Evolutionary conservation across 2,329 filamentous ascomycete species (phyloP), one percentile per base, ranked within the genome.

Genomic region (Lithohypha guttulata): DNA sequence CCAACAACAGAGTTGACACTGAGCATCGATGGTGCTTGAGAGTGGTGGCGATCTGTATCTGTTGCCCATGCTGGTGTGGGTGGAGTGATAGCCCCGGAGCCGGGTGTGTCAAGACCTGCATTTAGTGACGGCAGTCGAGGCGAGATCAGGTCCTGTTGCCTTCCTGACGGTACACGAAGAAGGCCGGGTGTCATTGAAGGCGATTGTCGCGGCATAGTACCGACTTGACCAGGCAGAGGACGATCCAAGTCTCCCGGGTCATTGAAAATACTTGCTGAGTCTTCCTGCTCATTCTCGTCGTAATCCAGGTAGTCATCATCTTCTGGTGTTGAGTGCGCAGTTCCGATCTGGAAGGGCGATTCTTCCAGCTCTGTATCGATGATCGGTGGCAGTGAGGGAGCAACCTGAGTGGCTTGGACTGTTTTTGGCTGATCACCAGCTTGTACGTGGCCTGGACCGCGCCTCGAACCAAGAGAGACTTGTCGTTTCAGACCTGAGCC

Each of bases 1-100:
- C 75, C 72, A 18, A 78, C 65, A 20, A 80, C 66, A 2, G 65
- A 65, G 38, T 74, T 63, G 3, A 77, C 61, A 19, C 71, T 75
- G 18, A 79, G 61, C 2, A 62, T 60, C 2, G 68, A 71, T 30
- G 59, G 41, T 14, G 23, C 33, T 4, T 42, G 38, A 10, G 47
- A 48, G n/a, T 46, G 27, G 8, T 42, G 42, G 18, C 42, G 44
- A 9, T 2, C 17, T 23, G 34, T 32, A 4, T 19, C 14, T 20
- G 39, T 40, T 8, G 35, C 42, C 17, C 34, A 35, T 2, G 44
- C 17, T 6, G 26, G 34, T 36, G 46, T 42, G 14, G 46, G 48
- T 20, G 46, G 43, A 19, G 42, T 33, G 14, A 51, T 41, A 9
- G 59, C 47, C 3, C 52, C 54, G 6, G 62, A 56, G 4, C 6